phyloP scores from a whole-genome alignment of 2,329 filamentous ascomycete genomes.

The Plenodomus lindquistii region DNA sequence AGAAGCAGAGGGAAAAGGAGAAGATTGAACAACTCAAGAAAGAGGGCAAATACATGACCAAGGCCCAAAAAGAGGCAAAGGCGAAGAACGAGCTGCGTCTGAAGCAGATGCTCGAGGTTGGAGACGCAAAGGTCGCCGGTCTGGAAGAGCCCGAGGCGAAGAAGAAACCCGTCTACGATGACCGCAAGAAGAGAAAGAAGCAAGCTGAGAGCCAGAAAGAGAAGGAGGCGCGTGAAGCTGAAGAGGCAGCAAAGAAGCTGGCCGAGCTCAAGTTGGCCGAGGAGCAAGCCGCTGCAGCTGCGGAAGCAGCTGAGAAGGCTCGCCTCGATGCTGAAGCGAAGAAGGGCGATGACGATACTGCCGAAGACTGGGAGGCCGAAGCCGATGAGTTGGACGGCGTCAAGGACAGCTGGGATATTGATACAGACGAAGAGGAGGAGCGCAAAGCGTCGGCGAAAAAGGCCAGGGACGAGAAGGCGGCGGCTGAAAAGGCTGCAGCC shows the following conservation, averaged over 20 bases:
- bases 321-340: slow-evolving; percentile 62
- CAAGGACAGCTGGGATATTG: slow-evolving; percentile 95
- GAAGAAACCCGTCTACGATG: slow-evolving; percentile 76
- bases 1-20: slow-evolving; percentile 86
- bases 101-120: slow-evolving; percentile 82
- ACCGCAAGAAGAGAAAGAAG: slow-evolving; percentile 75
- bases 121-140: slow-evolving; percentile 64
- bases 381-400: slow-evolving; percentile 74
- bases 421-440: slow-evolving; percentile 71
- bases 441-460: slow-evolving; percentile 39
- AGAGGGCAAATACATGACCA: slow-evolving; percentile 83
- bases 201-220: slow-evolving; percentile 60
- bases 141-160: slow-evolving; percentile 70
- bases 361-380: slow-evolving; percentile 85
- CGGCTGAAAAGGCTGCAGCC: slow-evolving; percentile 36
- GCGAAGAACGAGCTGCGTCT: slow-evolving; percentile 76
- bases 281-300: slow-evolving; percentile 75
- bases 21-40: slow-evolving; percentile 85
- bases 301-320: slow-evolving; percentile 72
- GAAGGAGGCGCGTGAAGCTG: slow-evolving; percentile 52
- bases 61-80: slow-evolving; percentile 83
- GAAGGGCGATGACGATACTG: slow-evolving; percentile 65
- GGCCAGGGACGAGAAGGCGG: slow-evolving; percentile 25
- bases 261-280: slow-evolving; percentile 56
- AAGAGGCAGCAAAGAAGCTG: slow-evolving; percentile 60